phyloP scores from a whole-genome alignment of 495 filamentous ascomycete species.

The Tuber umbilicatum region DNA sequence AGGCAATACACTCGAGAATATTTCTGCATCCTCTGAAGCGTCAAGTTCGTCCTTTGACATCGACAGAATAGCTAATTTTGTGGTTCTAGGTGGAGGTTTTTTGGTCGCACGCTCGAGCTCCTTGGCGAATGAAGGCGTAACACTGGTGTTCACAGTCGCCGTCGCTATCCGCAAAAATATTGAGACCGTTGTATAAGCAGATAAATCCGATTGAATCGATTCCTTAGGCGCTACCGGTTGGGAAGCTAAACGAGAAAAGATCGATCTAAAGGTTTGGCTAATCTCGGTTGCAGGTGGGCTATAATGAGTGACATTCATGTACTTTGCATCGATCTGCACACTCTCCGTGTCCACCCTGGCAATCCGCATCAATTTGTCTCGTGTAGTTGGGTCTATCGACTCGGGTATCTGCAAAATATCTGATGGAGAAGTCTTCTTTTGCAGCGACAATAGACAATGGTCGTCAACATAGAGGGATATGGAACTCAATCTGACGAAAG shows the following conservation, averaged over 20 bases:
- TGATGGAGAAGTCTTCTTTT: slow-evolving; percentile 77
- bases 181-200: slow-evolving; percentile 51
- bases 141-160: slow-evolving; percentile 66
- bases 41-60: slow-evolving; percentile 79
- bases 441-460: slow-evolving; percentile 65
- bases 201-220: slow-evolving; percentile 19
- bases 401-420: slow-evolving; percentile 64
- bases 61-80: slow-evolving; percentile 77
- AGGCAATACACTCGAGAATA: slow-evolving; percentile 86
- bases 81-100: slow-evolving; percentile 84
- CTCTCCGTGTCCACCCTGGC: slow-evolving; percentile 64
- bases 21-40: slow-evolving; percentile 63
- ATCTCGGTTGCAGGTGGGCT: slow-evolving; percentile 31
- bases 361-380: slow-evolving; percentile 79
- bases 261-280: slow-evolving; percentile 19
- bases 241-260: slow-evolving; percentile 29
- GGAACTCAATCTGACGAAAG: slow-evolving; percentile 79
- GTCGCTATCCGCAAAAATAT: slow-evolving; percentile 85
- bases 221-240: slow-evolving; percentile 23
- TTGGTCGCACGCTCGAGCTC: slow-evolving; percentile 96
- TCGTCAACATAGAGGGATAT: slow-evolving; percentile 91
- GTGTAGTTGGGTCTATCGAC: slow-evolving; percentile 72
- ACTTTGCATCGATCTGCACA: slow-evolving; percentile 83
- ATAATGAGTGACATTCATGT: slow-evolving; percentile 62
- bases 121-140: slow-evolving; percentile 59